These are phyloP conservation scores for Micractinium sp. DNA, from an alignment of 139 green algal species.

Conservation along the genomic window DNA sequence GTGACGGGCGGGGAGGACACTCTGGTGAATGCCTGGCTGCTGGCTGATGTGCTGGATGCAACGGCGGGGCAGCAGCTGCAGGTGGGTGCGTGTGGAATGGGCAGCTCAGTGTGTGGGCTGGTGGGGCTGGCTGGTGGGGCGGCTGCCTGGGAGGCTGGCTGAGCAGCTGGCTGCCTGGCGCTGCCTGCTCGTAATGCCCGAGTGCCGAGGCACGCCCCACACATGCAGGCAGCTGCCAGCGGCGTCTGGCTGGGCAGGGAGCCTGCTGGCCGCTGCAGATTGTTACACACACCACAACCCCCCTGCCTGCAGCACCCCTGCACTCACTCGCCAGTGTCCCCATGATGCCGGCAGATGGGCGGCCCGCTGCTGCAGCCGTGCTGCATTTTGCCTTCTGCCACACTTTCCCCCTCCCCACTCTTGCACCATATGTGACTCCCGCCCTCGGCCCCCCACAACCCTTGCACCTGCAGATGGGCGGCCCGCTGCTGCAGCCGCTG, in stretches of 20 bases:
- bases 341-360: no score
- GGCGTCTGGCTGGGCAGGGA: no score
- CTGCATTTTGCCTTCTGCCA: no score
- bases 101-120: background rate
- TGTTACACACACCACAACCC: no score
- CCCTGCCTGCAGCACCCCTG: background rate
- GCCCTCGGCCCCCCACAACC: background rate
- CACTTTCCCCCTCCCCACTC: no score
- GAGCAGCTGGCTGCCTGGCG: no score
- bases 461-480: slow-evolving; percentile 27
- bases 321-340: background rate
- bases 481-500: slow-evolving; percentile 53
- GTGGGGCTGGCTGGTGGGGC: background rate
- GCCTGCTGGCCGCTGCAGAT: no score
- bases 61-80: slow-evolving; percentile 35
- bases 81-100: background rate
- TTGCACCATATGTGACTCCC: background rate
- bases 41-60: slow-evolving; percentile 77
- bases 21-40: slow-evolving; percentile 77
- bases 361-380: background rate
- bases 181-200: no score
- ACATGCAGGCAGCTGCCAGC: no score
- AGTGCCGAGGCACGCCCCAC: no score
- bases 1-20: slow-evolving; percentile 86
- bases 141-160: no score